Conservation (phyloP, 768 basidiomycete genomes). For the Phaeotremella skinneri region DNA sequence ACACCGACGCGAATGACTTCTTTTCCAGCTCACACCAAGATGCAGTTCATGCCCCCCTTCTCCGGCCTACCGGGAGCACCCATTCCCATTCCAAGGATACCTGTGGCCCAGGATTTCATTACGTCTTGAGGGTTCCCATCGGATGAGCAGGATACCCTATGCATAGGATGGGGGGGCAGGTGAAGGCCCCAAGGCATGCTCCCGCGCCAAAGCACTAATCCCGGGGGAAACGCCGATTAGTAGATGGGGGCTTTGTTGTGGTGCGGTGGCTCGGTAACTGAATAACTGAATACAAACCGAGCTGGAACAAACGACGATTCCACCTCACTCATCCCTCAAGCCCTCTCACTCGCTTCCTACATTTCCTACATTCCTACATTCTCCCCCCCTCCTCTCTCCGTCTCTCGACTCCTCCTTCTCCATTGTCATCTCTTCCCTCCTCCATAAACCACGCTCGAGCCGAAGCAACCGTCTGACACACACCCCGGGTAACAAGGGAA, state of each 20-base stretch:
- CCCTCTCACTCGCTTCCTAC: no score
- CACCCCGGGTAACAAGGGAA: neutral
- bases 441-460: neutral
- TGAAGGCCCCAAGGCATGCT: neutral
- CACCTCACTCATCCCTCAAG: no score
- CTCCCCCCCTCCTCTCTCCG: neutral
- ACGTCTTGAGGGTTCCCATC: neutral
- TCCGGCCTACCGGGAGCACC: no score
- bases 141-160: neutral
- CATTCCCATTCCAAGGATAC: neutral
- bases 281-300: no score
- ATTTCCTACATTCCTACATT: neutral
- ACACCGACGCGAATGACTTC: slow-evolving; percentile 1
- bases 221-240: slow-evolving; percentile 1
- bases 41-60: no score
- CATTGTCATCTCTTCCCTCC: neutral
- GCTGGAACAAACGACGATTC: no score
- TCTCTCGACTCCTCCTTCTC: neutral
- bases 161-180: neutral
- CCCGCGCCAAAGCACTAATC: slow-evolving; percentile 3
- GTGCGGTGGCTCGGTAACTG: neutral
- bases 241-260: neutral
- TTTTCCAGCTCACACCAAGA: no score
- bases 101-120: no score
- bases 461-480: neutral